Evolutionary conservation across 257 asterid species (phyloP), one percentile per base, ranked within the genome.

Genomic region (Przewalskia tangutica): DNA sequence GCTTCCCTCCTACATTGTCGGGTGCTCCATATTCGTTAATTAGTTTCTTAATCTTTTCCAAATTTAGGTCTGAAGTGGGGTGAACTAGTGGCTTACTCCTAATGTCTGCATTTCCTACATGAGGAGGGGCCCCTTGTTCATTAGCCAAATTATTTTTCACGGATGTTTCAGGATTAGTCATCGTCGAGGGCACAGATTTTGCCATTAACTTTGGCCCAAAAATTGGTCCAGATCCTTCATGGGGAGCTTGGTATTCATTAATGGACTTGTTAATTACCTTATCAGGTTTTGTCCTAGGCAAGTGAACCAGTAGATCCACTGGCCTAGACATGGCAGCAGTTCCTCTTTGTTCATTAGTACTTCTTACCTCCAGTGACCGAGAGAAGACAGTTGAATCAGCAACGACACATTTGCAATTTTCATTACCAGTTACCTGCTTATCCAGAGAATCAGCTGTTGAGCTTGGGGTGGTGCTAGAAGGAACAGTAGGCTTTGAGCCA

Each of bases 111-210:
- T 20, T 46, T 77, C 54, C 81, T 32, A 44, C 81, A 53, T 3
- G 44, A 62, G 56, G 80, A 36, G 80, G 80, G 62, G 83, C 13
- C 63, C 89, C 88, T 65, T 83, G 84, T 40, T 84, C 82, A 59
- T 82, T 77, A 55, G 83, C 81, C 79, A 62, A 48, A 40, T 83
- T 81, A 77, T 18, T 79, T 44, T 54, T 34, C 67, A 76, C 23
- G 54, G 82, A 48, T n/a, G 46, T 36, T 40, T 73, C 83, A 77
- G 64, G 75, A 2, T 42, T 78, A 23, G 60, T 54, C 20, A 76
- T 36, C 14, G 16, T 40, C 11, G 27, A 54, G 4, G 67, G 78
- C 32, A 36, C 83, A 48, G 32, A 58, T 48, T 40, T 80, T 46
- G 84, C 53, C 83, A 44, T 73, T 27, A 73, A 75, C 66, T 32